Evolutionary conservation across 306 rosid genomes (phyloP).

Genomic region (Dalbergia cochinchinensis): DNA sequence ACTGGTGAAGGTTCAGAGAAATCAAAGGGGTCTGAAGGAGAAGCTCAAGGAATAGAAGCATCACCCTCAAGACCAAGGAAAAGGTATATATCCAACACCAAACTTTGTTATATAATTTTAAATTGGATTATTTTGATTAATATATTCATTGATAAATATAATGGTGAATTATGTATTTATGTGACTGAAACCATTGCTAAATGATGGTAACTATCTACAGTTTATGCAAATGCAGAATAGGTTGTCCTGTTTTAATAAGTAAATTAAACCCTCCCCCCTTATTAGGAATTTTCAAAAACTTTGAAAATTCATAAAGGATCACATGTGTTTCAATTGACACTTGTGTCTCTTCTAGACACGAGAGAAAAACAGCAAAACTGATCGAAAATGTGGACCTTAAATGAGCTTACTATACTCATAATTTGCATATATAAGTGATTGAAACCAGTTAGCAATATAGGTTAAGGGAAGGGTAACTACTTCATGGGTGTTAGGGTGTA

Average conservation of each 20-base stretch:
- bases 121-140: neutral
- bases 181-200: neutral
- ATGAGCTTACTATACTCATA: neutral
- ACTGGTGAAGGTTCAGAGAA: conserved; percentile 33
- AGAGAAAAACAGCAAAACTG: neutral
- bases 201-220: neutral
- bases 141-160: neutral
- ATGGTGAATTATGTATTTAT: neutral
- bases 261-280: neutral
- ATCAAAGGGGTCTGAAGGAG: conserved; percentile 38
- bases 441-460: neutral
- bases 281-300: no score
- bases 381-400: neutral
- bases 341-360: neutral
- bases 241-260: neutral
- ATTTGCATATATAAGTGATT: neutral
- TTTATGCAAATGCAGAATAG: neutral
- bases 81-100: conserved; percentile 50
- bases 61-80: conserved; percentile 56
- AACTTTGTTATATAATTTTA: neutral
- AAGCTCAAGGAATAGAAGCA: conserved; percentile 41
- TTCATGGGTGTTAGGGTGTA: neutral
- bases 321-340: neutral
- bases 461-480: neutral
- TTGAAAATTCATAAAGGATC: no score